phyloP scores from a whole-genome alignment of 257 asterid genomes.

The Nyctanthes arbortristis region DNA sequence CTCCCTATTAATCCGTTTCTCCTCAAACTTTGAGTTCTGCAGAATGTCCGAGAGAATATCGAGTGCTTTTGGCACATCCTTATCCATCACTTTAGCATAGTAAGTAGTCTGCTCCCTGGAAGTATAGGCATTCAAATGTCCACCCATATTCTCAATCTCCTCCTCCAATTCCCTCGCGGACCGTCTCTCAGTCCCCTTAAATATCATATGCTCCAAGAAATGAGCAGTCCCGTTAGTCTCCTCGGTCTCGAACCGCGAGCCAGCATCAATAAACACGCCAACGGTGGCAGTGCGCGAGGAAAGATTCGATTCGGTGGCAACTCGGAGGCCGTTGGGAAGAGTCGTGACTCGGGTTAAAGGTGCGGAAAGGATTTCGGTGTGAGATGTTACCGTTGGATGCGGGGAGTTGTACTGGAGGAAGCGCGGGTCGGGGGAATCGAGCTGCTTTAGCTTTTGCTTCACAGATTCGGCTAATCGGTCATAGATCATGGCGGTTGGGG shows the following conservation, averaged over 20 bases:
- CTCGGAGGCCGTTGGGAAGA: constrained; percentile 78
- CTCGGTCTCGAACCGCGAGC: constrained; percentile 89
- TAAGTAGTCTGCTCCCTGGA: constrained; percentile 93
- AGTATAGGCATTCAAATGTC: constrained; percentile 96
- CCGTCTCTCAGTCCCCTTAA: constrained; percentile 87
- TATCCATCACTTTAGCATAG: constrained; percentile 78
- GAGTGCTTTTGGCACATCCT: constrained; percentile 66
- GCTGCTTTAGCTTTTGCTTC: constrained; percentile 51
- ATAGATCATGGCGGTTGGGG: constrained; percentile 76
- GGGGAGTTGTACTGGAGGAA: constrained; percentile 77
- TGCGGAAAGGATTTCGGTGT: constrained; percentile 64
- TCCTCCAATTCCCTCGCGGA: constrained; percentile 74
- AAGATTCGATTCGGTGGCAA: constrained; percentile 85
- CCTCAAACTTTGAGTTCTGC: constrained; percentile 79
- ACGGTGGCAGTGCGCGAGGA: constrained; percentile 75
- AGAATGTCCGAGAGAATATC: constrained; percentile 84
- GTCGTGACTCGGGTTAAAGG: constrained; percentile 84
- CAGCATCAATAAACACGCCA: constrained; percentile 92
- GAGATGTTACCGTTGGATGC: constrained; percentile 55
- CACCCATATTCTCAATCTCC: constrained; percentile 98
- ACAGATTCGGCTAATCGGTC: constrained; percentile 78
- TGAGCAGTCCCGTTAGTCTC: constrained; percentile 91
- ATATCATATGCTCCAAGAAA: constrained; percentile 96
- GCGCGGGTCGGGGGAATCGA: constrained; percentile 72
- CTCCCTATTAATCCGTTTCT: constrained; percentile 67